Evolutionary conservation across 768 basidiomycete genomes (phyloP), one percentile per base, ranked within the genome.

Genomic region (Omphalotus guepiniiformis): DNA sequence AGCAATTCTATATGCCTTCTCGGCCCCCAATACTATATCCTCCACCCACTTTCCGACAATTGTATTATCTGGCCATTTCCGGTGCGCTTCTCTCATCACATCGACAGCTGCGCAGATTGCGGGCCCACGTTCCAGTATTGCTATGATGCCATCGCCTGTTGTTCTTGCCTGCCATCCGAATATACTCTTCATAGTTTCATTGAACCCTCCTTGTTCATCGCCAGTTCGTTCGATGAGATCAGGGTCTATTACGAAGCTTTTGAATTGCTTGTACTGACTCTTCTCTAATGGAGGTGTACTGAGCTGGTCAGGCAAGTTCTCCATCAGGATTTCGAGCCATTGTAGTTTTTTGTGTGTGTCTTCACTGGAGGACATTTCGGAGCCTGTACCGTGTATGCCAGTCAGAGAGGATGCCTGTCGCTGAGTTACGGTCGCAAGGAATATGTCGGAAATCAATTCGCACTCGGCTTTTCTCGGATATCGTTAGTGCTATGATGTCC

Each of bases 121-220:
- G n/a, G 30, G 30, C 30, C 30, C 30, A 9, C 30, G 9, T n/a
- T 32, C 30, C n/a, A 9, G 9, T 9, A 39, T 39, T 13, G 13
- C 13, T 3, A 39, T 39, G 39, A 39, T 3, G 22, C 39, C 39
- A 11, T 39, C 39, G 22, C 39, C 39, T n/a, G 39, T 39, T 4
- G 39, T 39, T 13, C 39, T 15, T 39, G 39, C 22, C 22, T 39
- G n/a, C 39, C 39, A 39, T 13, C 39, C 39, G 9, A 39, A 39
- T 18, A 39, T 22, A 5, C 39, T 21, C 22, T 39, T 39, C 39
- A 39, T n/a, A 13, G 13, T 21, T 13, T 39, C 39, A 39, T 22
- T 39, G 22, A 39, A 39, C 13, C n/a, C 39, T 18, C 39, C 39
- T 18, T 13, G 4, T 18, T 16, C 3, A n/a, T n/a, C n/a, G 8